phyloP scores from a whole-genome alignment of 345 rosid genomes.

The Turritis glabra region DNA sequence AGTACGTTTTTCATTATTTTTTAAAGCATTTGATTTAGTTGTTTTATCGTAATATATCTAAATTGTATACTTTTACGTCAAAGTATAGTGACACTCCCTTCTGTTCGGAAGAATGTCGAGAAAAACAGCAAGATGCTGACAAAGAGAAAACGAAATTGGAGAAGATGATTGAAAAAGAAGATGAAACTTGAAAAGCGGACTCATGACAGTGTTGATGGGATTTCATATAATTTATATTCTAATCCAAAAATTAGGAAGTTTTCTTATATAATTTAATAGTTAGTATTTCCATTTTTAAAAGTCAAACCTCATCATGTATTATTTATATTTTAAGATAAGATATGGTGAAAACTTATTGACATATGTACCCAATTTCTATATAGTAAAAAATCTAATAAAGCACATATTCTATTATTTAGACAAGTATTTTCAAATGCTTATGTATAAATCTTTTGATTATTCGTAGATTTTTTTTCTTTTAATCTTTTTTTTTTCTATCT shows the following conservation, averaged over 20 bases:
- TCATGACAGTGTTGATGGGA: not conserved
- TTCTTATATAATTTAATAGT: not conserved
- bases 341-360: not conserved
- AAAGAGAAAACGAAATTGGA: not conserved
- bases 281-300: not conserved
- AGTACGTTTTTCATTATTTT: not conserved
- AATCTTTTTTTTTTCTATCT: too few species aligned
- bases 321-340: not conserved
- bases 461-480: too few species aligned
- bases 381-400: not conserved
- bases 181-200: not conserved
- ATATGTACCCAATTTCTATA: not conserved
- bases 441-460: too few species aligned
- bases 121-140: not conserved
- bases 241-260: not conserved
- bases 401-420: too few species aligned
- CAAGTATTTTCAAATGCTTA: too few species aligned
- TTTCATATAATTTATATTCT: not conserved
- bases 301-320: not conserved
- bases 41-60: not conserved
- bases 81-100: constrained; percentile 22
- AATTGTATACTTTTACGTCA: not conserved
- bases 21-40: not conserved
- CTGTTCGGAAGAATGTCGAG: constrained; percentile 24
- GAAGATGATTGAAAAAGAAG: not conserved